Conservation (phyloP, 139 green algal genomes). For the Auxenochlorella pyrenoidosa region DNA sequence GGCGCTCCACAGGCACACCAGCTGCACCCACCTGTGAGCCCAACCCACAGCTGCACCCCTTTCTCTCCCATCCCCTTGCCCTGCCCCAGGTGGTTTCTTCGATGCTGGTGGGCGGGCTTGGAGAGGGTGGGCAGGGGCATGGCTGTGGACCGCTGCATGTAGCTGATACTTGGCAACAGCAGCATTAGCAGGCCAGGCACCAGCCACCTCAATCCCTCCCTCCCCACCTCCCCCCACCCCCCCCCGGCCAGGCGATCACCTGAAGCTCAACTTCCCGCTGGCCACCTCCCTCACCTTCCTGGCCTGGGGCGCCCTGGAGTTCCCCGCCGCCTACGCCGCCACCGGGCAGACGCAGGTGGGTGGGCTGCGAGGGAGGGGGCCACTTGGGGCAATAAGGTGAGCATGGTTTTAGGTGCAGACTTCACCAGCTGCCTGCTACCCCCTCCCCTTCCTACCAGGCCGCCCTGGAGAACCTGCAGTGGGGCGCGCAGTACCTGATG, state of each 20-base stretch:
- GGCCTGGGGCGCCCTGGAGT: slow-evolving; percentile 70
- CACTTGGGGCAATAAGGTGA: neutral
- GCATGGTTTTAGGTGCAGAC: no score
- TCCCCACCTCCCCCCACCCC: no score
- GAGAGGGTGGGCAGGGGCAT: no score
- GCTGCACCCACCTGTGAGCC: no score
- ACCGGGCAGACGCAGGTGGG: slow-evolving; percentile 16
- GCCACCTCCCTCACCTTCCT: slow-evolving; percentile 59
- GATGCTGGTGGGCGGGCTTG: slow-evolving; percentile 21
- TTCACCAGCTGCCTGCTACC: no score
- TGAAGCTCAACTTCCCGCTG: slow-evolving; percentile 74
- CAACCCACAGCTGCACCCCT: neutral
- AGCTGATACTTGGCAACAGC: no score
- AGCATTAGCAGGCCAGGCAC: no score
- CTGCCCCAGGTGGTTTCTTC: slow-evolving; percentile 61
- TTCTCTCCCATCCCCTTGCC: neutral
- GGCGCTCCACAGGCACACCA: neutral
- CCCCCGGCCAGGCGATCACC: slow-evolving; percentile 57
- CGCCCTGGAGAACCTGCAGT: slow-evolving; percentile 52
- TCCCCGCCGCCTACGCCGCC: slow-evolving; percentile 42
- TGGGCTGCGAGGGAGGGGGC: neutral
- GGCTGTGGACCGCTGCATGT: no score
- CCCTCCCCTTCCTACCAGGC: neutral
- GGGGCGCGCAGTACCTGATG: slow-evolving; percentile 68
- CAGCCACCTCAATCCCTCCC: no score